Evolutionary conservation across 2,329 filamentous ascomycete genomes (phyloP).

Genomic region (Neurospora crassa): DNA sequence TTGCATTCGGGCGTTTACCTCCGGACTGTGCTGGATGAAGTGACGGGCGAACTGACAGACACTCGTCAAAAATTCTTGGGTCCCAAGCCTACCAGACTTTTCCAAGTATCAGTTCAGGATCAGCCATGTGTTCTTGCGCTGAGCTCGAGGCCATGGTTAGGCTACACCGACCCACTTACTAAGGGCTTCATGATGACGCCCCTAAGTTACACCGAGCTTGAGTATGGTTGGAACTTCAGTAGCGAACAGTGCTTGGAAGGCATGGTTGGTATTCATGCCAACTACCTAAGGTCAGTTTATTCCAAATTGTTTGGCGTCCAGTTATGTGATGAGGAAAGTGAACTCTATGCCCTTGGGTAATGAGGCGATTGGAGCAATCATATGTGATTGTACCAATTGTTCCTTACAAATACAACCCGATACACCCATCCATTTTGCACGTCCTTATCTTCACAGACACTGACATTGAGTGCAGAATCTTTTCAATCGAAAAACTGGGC

Average conservation of each 20-base stretch:
- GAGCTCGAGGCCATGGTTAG: constrained; percentile 91
- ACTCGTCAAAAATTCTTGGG: constrained; percentile 92
- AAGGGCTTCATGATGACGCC: constrained; percentile 89
- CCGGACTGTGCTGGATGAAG: constrained; percentile 85
- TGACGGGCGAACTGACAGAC: constrained; percentile 91
- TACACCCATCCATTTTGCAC: constrained; percentile 15
- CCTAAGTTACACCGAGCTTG: constrained; percentile 75
- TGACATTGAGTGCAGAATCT: constrained; percentile 54
- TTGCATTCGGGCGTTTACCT: constrained; percentile 94
- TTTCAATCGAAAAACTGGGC: constrained; percentile 77
- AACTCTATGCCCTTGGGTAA: constrained; percentile 45
- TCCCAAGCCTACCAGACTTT: constrained; percentile 79
- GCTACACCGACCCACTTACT: constrained; percentile 80
- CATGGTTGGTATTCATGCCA: constrained; percentile 86
- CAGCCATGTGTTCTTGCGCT: constrained; percentile 80
- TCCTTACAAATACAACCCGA: constrained; percentile 63
- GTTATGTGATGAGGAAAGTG: constrained; percentile 54
- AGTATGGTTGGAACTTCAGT: constrained; percentile 94
- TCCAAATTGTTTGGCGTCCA: constrained; percentile 12
- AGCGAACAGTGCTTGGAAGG: constrained; percentile 90
- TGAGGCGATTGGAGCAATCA: constrained; percentile 49
- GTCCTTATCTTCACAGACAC: constrained; percentile 10
- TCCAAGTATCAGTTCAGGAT: constrained; percentile 79
- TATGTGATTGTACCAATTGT: constrained; percentile 65
- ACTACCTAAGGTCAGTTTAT: constrained; percentile 65